Percentiles rank a stretch among this genome's conserved stretches.
Conservation (phyloP, 2,329 filamentous ascomycete genomes). For the Calonectria pseudoturangicola region DNA sequence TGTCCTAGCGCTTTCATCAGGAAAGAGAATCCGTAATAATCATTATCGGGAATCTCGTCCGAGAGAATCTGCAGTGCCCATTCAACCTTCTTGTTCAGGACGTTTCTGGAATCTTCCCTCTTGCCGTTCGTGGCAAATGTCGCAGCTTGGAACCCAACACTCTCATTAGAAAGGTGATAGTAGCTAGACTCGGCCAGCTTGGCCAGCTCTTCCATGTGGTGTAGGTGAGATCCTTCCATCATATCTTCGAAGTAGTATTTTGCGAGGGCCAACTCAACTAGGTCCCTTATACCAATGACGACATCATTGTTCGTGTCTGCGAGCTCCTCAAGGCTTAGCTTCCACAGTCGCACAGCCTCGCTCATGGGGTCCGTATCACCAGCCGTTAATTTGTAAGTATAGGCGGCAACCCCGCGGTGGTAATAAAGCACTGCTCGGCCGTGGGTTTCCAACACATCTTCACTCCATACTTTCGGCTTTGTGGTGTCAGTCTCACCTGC, state of each 20-base stretch:
- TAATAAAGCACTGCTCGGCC: not conserved
- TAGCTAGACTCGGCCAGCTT: not conserved
- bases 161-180: not conserved
- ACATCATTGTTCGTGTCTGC: too few relatives aligned
- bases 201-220: not conserved
- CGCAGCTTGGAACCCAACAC: not conserved
- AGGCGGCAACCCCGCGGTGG: not conserved
- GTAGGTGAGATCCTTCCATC: not conserved
- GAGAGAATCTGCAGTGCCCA: not conserved
- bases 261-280: not conserved
- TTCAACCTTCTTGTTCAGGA: not conserved
- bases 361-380: not conserved
- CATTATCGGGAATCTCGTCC: not conserved
- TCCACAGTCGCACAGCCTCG: not conserved
- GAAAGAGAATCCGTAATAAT: not conserved
- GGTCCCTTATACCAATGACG: not conserved
- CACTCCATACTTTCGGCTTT: too few relatives aligned
- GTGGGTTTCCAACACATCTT: not conserved
- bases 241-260: not conserved
- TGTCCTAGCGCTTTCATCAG: not conserved
- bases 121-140: not conserved
- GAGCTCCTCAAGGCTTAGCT: not conserved
- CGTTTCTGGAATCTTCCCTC: not conserved
- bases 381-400: not conserved
- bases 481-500: too few relatives aligned